Evolutionary conservation across 805 yeast species (phyloP).

Genomic region (Huiozyma sinensis): DNA sequence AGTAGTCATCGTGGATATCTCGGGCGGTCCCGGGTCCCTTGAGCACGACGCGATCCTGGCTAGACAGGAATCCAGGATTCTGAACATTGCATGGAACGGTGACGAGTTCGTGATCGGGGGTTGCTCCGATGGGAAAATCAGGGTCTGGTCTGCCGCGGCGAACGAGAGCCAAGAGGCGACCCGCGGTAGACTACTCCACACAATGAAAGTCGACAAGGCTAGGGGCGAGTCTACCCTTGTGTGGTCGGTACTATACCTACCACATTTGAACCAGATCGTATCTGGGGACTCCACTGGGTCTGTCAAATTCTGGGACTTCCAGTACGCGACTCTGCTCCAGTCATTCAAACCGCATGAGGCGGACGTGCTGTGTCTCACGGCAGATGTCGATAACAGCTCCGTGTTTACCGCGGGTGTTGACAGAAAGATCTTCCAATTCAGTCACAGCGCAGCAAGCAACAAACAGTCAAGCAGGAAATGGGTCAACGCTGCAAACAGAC

Average conservation of each 20-base stretch:
- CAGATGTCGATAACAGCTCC: slow-evolving; percentile 48
- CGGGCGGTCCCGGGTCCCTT: slow-evolving; percentile 75
- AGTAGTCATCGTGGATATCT: slow-evolving; percentile 71
- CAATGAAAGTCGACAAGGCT: slow-evolving; percentile 87
- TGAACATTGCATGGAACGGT: slow-evolving; percentile 67
- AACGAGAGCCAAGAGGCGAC: slow-evolving; percentile 7
- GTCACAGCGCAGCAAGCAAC: slow-evolving; percentile 19
- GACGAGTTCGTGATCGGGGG: slow-evolving; percentile 72
- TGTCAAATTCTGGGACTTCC: slow-evolving; percentile 85
- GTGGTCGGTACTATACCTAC: slow-evolving; percentile 70
- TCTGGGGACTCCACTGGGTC: slow-evolving; percentile 95
- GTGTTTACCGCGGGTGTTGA: slow-evolving; percentile 90
- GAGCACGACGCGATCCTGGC: slow-evolving; percentile 70
- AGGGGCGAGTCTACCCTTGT: slow-evolving; percentile 79
- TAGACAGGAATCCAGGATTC: slow-evolving; percentile 73
- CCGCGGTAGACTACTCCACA: slow-evolving; percentile 61
- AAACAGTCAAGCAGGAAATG: slow-evolving; percentile 37
- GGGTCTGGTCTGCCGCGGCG: slow-evolving; percentile 55
- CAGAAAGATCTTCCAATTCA: slow-evolving; percentile 72
- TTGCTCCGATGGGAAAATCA: slow-evolving; percentile 86
- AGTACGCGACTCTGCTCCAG: slow-evolving; percentile 65
- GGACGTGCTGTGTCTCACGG: slow-evolving; percentile 68
- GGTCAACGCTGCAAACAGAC: slow-evolving; percentile 65
- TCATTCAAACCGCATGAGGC: slow-evolving; percentile 81
- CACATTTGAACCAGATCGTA: slow-evolving; percentile 61